These are phyloP conservation scores for Sporisorium iseilematis-ciliati DNA, from an alignment of 1,284 basidiomycete genomes.

Conservation along the genomic window DNA sequence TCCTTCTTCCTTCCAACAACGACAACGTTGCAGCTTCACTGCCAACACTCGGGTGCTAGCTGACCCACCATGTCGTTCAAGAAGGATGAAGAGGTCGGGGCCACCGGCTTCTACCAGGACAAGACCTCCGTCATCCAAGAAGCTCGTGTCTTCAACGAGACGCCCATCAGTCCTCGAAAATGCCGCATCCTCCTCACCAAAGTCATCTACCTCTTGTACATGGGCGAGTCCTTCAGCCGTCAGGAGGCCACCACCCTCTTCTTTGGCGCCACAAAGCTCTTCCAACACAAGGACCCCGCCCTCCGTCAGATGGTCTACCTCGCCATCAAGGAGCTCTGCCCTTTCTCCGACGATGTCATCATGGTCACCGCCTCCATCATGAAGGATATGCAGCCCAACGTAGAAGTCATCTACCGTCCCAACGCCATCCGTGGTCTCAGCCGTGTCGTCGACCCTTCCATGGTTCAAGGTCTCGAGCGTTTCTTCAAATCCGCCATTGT, in stretches of 20 bases:
- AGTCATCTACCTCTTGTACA: conserved; percentile 95
- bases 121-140: conserved; percentile 77
- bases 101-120: conserved; percentile 67
- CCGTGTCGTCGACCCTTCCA: conserved; percentile 95
- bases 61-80: conserved; percentile 66
- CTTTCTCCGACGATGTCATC: conserved; percentile 94
- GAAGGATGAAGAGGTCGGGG: conserved; percentile 68
- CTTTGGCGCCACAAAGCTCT: conserved; percentile 98
- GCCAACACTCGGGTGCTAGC: conserved; percentile 15
- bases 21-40: conserved; percentile 11
- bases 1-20: conserved; percentile 3
- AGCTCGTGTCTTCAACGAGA: conserved; percentile 98
- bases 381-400: conserved; percentile 99
- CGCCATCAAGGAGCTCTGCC: conserved; percentile 96
- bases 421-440: conserved; percentile 97
- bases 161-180: conserved; percentile 86
- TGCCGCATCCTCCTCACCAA: conserved; percentile 95
- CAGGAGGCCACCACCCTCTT: conserved; percentile 98
- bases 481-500: conserved; percentile 99
- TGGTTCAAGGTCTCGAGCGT: conserved; percentile 97
- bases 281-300: conserved; percentile 98
- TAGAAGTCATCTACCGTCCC: conserved; percentile 97
- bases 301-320: conserved; percentile 98
- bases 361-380: conserved; percentile 99
- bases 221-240: conserved; percentile 92